Evolutionary conservation across 1,284 basidiomycete genomes (phyloP), one percentile per base, ranked within the genome.

Genomic region (Ustilago shanxiensis): DNA sequence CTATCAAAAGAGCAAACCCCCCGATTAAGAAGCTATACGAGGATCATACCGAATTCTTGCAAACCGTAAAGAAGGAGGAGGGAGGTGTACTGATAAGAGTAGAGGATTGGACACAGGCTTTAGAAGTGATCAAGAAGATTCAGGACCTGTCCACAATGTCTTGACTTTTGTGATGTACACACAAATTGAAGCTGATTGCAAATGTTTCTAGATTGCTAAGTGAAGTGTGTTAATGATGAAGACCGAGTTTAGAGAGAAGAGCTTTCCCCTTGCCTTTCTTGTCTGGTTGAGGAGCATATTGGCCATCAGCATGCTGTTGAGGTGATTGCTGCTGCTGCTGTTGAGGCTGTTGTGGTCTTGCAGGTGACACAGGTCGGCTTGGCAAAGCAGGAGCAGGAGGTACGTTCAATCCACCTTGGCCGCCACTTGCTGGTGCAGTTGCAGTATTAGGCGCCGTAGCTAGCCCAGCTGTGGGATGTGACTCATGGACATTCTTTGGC

Each of bases 231-330:
- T 49, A 66, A 51, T 59, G 53, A 53, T 71, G 60, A 16, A 76
- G 29, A 2, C 69, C 69, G 26, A 76, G 73, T 51, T 76, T 76
- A 31, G 60, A 67, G 26, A 76, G 58, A 3, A 76, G 35, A 7
- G 69, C 73, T 28, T 72, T 76, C 24, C 69, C 73, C 37, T 71
- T 76, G 24, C 71, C 66, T 49, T 55, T 18, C 54, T 65, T 71
- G n/a, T 71, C 66, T 9, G 22, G 50, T 28, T 71, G 37, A 16
- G n/a, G 7, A 9, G 29, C 18, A 7, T 20, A 20, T n/a, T 52
- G 37, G 3, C n/a, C 13, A 9, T 54, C 51, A 13, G 1, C 22
- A 20, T 45, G 53, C 39, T 55, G 56, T 18, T 45, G 44, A 3
- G 47, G 26, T 49, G 52, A 41, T 24, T 29, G 41, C 18, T 35